Evolutionary conservation across 106 monocot genomes (phyloP).

Genomic region (Platanthera guangdongensis): DNA sequence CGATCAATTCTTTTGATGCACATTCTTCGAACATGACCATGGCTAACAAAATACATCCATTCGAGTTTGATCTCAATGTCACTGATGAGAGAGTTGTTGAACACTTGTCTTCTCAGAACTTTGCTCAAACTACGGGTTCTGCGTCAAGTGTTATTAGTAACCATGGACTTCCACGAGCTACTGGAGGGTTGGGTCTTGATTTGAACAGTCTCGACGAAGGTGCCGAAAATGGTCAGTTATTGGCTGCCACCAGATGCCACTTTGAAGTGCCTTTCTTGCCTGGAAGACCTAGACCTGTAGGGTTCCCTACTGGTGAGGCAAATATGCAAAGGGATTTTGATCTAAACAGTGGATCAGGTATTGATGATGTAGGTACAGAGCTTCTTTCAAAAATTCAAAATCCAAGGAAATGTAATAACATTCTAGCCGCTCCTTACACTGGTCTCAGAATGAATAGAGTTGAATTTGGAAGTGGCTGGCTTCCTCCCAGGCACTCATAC

Average conservation of each 20-base stretch:
- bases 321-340: conserved; percentile 48
- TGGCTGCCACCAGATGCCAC: conserved; percentile 18
- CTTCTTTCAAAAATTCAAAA: conserved; percentile 14
- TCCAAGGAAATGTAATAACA: conserved; percentile 15
- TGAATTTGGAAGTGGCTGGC: conserved; percentile 37
- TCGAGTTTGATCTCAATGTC: conserved; percentile 73
- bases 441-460: conserved; percentile 35
- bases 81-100: conserved; percentile 55
- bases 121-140: conserved; percentile 19
- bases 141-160: conserved; percentile 26
- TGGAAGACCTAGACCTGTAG: conserved; percentile 15
- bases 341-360: conserved; percentile 52
- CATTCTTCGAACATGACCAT: conserved; percentile 13
- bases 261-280: conserved; percentile 23
- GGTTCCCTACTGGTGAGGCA: conserved; percentile 18
- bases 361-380: conserved; percentile 34
- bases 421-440: conserved; percentile 19
- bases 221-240: conserved; percentile 24
- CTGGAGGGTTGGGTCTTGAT: conserved; percentile 52
- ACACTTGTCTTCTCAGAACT: conserved; percentile 30
- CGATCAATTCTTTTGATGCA: conserved; percentile 30
- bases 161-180: conserved; percentile 8
- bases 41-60: conserved; percentile 20
- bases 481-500: conserved; percentile 40
- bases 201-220: conserved; percentile 57